These are phyloP conservation scores for Knoxdaviesia proteae DNA, from an alignment of 2,329 filamentous ascomycete species.

Conservation along the genomic window DNA sequence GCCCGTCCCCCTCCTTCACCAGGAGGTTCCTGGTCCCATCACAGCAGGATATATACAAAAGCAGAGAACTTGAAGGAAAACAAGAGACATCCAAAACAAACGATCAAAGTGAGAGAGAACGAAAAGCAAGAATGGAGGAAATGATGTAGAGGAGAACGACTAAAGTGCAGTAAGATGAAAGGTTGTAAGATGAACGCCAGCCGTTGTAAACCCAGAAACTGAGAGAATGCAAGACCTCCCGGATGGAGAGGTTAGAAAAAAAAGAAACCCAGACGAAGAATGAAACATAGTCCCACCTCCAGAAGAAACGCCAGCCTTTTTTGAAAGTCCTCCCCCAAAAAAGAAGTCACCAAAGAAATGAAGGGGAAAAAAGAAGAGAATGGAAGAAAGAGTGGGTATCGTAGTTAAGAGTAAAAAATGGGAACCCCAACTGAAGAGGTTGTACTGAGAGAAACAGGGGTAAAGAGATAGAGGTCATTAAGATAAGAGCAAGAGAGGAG, in stretches of 20 bases:
- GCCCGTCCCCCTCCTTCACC: no score
- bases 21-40: no score
- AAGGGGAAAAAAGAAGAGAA: slow-evolving; percentile 2
- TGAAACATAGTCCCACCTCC: background rate
- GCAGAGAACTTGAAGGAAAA: background rate
- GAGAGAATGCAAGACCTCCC: slow-evolving; percentile 4
- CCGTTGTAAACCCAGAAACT: background rate
- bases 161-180: background rate
- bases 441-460: background rate
- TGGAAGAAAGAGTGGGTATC: background rate
- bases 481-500: slow-evolving; percentile 2
- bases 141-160: background rate
- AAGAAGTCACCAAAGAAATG: slow-evolving; percentile 1
- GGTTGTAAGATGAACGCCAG: no score
- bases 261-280: slow-evolving; percentile 3
- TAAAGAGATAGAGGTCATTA: background rate
- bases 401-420: background rate
- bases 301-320: background rate
- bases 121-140: background rate
- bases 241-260: slow-evolving; percentile 8
- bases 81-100: background rate
- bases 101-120: background rate
- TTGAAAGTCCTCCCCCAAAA: background rate
- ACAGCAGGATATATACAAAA: no score
- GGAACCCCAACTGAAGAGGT: background rate